Evolutionary conservation across 1,284 basidiomycete species (phyloP).

Genomic region (Boletus semigastroideus): DNA sequence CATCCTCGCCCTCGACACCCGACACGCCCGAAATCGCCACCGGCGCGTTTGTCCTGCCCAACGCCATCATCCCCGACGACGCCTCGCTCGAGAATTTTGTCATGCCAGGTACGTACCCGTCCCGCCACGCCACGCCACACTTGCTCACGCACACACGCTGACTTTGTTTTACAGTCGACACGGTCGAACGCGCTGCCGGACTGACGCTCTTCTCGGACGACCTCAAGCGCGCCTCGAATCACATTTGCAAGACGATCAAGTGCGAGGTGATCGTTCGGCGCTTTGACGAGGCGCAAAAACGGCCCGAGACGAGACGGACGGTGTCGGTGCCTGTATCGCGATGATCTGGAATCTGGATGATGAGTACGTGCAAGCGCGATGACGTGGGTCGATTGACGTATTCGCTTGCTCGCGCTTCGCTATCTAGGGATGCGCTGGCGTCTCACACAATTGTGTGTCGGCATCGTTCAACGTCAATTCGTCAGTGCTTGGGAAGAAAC

Average conservation of each 20-base stretch:
- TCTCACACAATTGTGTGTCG: background rate
- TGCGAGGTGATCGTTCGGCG: conserved; percentile 83
- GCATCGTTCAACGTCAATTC: background rate
- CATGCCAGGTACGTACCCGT: conserved; percentile 61
- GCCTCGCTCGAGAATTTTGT: conserved; percentile 78
- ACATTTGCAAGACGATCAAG: conserved; percentile 84
- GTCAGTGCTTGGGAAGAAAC: background rate
- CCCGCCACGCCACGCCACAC: background rate
- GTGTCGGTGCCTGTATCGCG: conserved; percentile 47
- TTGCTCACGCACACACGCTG: too few relatives aligned
- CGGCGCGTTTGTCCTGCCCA: conserved; percentile 94
- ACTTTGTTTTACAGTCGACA: conserved; percentile 21
- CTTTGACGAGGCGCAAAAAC: conserved; percentile 88
- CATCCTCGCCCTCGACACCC: conserved; percentile 71
- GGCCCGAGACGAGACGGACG: conserved; percentile 50
- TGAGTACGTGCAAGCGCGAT: background rate
- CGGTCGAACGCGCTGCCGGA: conserved; percentile 90
- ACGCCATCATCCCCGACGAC: conserved; percentile 84
- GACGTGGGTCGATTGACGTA: conserved; percentile 1
- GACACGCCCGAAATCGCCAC: conserved; percentile 74
- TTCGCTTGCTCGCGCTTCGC: background rate
- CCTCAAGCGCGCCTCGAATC: conserved; percentile 78
- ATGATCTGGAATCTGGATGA: background rate
- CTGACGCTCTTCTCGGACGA: conserved; percentile 86
- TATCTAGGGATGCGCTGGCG: background rate